Conservation (phyloP, 768 basidiomycete genomes). For the Boletus rex-veris region DNA sequence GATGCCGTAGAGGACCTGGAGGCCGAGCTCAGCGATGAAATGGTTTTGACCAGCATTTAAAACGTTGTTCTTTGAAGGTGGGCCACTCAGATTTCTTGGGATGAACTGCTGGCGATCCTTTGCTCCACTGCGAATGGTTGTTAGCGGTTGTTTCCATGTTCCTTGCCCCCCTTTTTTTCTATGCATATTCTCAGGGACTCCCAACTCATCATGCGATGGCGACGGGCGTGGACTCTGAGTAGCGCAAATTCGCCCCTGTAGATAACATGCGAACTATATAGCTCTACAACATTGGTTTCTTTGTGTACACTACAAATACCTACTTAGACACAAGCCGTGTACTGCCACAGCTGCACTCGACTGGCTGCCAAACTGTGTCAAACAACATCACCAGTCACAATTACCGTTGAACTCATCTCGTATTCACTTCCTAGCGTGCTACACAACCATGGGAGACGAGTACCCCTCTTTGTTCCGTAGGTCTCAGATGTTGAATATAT, state of each 20-base stretch:
- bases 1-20: constrained; percentile 17
- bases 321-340: no score
- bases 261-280: not conserved
- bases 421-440: not conserved
- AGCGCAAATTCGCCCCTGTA: not conserved
- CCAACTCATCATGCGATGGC: constrained; percentile 4
- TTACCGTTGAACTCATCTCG: not conserved
- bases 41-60: constrained; percentile 3
- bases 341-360: no score
- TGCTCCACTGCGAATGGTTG: constrained; percentile 30
- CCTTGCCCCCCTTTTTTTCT: constrained; percentile 8
- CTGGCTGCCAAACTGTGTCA: constrained; percentile 21
- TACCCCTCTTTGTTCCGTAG: constrained; percentile 84
- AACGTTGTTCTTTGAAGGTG: not conserved
- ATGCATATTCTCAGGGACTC: not conserved
- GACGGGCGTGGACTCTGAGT: not conserved
- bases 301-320: no score
- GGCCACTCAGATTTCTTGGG: constrained; percentile 22
- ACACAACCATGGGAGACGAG: constrained; percentile 60
- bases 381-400: constrained; percentile 7
- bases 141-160: constrained; percentile 30
- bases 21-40: constrained; percentile 20
- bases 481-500: not conserved
- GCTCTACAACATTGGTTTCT: not conserved
- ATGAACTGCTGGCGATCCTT: constrained; percentile 34